Conservation (phyloP, 177 flowering plant species). For the Telopea speciosissima region DNA sequence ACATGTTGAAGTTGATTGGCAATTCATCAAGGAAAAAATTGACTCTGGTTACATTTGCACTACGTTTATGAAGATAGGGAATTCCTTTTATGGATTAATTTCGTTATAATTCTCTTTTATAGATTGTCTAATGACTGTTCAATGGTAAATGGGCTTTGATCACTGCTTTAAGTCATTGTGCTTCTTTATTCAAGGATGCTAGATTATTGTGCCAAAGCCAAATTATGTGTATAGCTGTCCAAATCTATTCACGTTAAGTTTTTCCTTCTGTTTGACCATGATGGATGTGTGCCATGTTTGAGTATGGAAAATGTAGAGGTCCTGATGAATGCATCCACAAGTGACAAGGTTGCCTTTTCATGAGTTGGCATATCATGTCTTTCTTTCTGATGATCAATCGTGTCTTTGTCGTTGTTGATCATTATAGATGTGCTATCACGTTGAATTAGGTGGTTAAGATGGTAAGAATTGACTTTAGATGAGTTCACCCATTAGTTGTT, state of each 20-base stretch:
- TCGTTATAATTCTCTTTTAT: background rate
- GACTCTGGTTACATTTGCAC: no score
- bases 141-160: background rate
- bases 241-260: background rate
- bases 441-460: no score
- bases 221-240: background rate
- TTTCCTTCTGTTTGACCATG: background rate
- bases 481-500: no score
- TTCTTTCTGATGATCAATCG: no score
- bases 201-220: background rate
- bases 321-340: background rate
- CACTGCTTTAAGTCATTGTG: background rate
- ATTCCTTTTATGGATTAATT: no score
- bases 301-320: background rate
- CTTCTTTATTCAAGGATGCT: background rate
- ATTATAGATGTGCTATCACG: no score
- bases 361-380: no score
- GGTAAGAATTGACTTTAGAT: no score
- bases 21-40: no score
- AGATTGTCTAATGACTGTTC: background rate
- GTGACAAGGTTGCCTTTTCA: background rate
- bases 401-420: no score
- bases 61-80: no score
- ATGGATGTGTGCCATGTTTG: background rate
- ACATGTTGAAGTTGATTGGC: no score